Percentiles rank a stretch among this genome's conserved stretches.
These are phyloP conservation scores for Nakazawaea anatomiae DNA, from an alignment of 805 yeast species.

Conservation along the genomic window DNA sequence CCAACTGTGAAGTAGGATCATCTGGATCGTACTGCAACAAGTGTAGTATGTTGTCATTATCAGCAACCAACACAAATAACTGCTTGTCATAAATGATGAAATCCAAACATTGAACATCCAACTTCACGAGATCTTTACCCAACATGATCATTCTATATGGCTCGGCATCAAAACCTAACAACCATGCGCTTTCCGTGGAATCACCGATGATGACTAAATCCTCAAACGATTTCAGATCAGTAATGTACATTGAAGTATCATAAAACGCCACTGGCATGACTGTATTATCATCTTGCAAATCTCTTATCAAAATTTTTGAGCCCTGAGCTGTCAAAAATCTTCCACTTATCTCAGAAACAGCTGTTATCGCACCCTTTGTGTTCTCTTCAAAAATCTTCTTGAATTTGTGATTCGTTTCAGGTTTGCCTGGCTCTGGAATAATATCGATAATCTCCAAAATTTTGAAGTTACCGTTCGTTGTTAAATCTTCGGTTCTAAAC, in stretches of 20 bases:
- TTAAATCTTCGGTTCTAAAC: conserved; percentile 72
- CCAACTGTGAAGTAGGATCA: conserved; percentile 75
- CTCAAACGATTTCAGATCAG: conserved; percentile 78
- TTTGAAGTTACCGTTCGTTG: conserved; percentile 73
- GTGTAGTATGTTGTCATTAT: conserved; percentile 60
- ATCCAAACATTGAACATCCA: conserved; percentile 69
- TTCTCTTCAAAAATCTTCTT: conserved; percentile 69
- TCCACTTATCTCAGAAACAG: conserved; percentile 76
- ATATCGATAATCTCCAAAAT: conserved; percentile 73
- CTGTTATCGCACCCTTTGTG: conserved; percentile 78
- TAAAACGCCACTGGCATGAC: conserved; percentile 92
- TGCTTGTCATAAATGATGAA: conserved; percentile 70
- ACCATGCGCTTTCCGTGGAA: conserved; percentile 65
- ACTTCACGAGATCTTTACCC: conserved; percentile 63
- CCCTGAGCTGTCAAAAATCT: conserved; percentile 83
- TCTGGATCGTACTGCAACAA: conserved; percentile 87
- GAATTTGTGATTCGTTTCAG: conserved; percentile 76
- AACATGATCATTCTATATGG: conserved; percentile 81
- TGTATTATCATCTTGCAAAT: conserved; percentile 76
- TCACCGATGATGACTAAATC: conserved; percentile 82
- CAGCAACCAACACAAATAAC: conserved; percentile 61
- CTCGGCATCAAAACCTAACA: conserved; percentile 90
- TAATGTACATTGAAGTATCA: conserved; percentile 75
- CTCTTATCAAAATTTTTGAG: conserved; percentile 72
- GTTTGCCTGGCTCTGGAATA: conserved; percentile 84